Evolutionary conservation across 345 rosid species (phyloP).

Genomic region (Limnanthes douglasii): DNA sequence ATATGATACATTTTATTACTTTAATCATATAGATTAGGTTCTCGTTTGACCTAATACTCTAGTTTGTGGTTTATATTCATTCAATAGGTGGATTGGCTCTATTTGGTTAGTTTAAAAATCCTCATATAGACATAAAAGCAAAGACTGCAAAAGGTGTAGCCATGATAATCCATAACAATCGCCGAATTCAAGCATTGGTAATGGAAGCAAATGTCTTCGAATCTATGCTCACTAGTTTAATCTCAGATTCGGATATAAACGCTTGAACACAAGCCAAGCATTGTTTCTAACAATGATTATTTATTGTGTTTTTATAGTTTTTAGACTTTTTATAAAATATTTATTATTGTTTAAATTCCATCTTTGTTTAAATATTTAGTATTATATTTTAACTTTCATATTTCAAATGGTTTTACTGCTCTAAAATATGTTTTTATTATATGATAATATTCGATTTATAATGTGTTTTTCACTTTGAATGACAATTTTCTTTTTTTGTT

Average conservation of each 20-base stretch:
- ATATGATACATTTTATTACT: background rate
- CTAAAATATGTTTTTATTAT: constrained; percentile 65
- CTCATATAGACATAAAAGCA: constrained; percentile 71
- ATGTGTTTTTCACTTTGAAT: constrained; percentile 24
- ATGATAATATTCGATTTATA: constrained; percentile 64
- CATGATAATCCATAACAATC: constrained; percentile 92
- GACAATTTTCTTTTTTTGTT: background rate
- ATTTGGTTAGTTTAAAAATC: constrained; percentile 12
- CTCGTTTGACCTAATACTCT: background rate
- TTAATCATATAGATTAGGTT: background rate
- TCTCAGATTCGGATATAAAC: constrained; percentile 51
- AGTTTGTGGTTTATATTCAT: constrained; percentile 12
- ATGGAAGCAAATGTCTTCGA: constrained; percentile 35
- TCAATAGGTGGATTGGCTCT: constrained; percentile 18
- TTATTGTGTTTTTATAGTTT: background rate
- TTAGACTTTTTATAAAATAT: background rate
- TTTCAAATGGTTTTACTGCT: constrained; percentile 77
- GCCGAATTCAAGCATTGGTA: constrained; percentile 43
- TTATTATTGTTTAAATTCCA: constrained; percentile 9
- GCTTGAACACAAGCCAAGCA: constrained; percentile 67
- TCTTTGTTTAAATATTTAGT: constrained; percentile 66
- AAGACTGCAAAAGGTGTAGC: constrained; percentile 89
- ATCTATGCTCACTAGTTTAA: constrained; percentile 19
- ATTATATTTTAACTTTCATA: constrained; percentile 80
- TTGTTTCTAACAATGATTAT: background rate